Conservation (phyloP, 345 rosid species). For the Schrenkiella parvula region DNA sequence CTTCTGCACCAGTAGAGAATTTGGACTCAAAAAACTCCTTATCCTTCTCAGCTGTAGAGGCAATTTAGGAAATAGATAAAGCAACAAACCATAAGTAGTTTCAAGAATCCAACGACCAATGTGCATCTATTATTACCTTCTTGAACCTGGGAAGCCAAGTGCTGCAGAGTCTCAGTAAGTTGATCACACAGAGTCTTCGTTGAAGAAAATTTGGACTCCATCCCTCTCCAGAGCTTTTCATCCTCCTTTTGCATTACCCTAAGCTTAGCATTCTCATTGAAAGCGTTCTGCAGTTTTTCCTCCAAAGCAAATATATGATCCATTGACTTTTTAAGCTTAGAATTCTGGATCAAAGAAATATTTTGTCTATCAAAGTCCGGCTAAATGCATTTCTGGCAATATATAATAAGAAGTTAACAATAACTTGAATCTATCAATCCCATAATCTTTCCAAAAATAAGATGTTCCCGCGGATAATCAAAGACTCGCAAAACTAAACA, state of each 20-base stretch:
- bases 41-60: constrained; percentile 58
- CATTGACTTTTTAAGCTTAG: constrained; percentile 71
- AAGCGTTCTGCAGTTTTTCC: constrained; percentile 83
- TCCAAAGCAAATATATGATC: constrained; percentile 59
- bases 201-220: constrained; percentile 82
- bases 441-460: neutral
- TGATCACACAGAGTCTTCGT: constrained; percentile 79
- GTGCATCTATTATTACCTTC: constrained; percentile 46
- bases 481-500: neutral
- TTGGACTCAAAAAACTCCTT: constrained; percentile 20
- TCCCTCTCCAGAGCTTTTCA: constrained; percentile 90
- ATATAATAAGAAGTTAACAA: neutral
- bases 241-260: constrained; percentile 86
- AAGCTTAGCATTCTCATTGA: constrained; percentile 86
- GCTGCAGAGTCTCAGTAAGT: constrained; percentile 78
- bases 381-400: neutral
- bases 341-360: constrained; percentile 43
- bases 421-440: constrained; percentile 1
- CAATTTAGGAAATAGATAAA: constrained; percentile 19
- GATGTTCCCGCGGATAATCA: neutral
- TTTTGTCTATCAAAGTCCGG: neutral
- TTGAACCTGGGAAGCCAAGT: constrained; percentile 73
- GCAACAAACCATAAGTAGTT: neutral
- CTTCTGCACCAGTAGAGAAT: constrained; percentile 19
- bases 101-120: neutral